Evolutionary conservation across 768 basidiomycete species (phyloP), one percentile per base, ranked within the genome.

Genomic region (Leccinum subtestaceum): DNA sequence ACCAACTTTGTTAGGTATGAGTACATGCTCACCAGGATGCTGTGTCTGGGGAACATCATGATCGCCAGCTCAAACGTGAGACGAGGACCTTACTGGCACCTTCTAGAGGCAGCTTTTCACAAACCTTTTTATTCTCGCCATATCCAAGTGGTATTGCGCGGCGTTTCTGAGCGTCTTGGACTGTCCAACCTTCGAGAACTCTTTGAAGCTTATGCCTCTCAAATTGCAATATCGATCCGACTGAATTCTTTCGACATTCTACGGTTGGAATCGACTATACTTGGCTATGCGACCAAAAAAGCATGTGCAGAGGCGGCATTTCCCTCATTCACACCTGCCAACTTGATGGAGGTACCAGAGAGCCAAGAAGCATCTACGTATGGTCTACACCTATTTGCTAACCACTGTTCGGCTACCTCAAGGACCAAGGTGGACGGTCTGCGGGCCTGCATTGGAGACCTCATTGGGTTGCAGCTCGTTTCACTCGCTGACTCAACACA

Each of bases 41-140:
- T 93, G 29, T 84, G 80, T 19, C 76, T 90, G 13, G 88, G 84
- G 27, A 93, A 92, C 72, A 82, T 88, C 62, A 87, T 92, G 81
- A 81, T 97, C 43, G 81, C 85, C 17, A 89, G 87, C 66, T 88
- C 92, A 1, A 81, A 82, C 2, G 82, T 89, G 21, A 81, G 95
- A 27, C 84, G 92, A 15, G 89, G 86, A 4, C 82, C 93, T 1
- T 94, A 96, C 68, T 95, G 89, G 86, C 89, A 96, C 71, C 70
- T 98, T 52, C 76, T 98, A 59, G 93, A 95, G 70, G 82, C 83
- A 6, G 82, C 71, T 65, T 76, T 62, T 62, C 72, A 79, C 61
- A 68, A 66, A 17, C 61, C 61, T 45, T 61, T 68, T 52, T 57
- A 69, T 68, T 59, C 66, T 53, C 54, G 63, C 4, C 72, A 74